phyloP scores from a whole-genome alignment of 139 green algal genomes.

The Coccomyxa sp. region DNA sequence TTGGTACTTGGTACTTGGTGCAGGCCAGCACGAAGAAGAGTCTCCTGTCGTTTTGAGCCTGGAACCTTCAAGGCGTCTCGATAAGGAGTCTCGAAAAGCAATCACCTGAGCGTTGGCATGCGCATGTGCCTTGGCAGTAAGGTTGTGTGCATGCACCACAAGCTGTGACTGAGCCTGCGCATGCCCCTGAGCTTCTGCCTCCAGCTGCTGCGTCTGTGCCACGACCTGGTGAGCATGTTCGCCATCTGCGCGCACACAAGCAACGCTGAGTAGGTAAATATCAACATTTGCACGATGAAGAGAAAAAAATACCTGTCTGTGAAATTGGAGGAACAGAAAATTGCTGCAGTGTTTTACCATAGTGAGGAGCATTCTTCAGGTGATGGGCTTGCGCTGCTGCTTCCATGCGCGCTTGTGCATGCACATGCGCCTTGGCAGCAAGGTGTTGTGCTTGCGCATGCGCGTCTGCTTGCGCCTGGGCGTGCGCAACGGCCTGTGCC shows the following conservation, averaged over 20 bases:
- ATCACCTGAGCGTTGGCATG: constrained; percentile 56
- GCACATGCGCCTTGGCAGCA: constrained; percentile 19
- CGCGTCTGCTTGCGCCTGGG: constrained; percentile 22
- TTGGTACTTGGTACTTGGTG: background rate
- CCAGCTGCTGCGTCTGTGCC: constrained; percentile 32
- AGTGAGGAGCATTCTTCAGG: constrained; percentile 1
- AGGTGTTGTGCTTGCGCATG: constrained; percentile 26
- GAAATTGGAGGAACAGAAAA: no score
- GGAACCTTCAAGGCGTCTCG: background rate
- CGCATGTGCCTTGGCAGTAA: constrained; percentile 39
- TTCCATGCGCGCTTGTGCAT: constrained; percentile 17
- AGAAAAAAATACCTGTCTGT: no score
- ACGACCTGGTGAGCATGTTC: constrained; percentile 12
- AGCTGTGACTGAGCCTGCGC: constrained; percentile 33
- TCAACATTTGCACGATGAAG: no score
- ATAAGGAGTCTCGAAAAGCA: no score
- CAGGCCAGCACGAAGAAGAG: background rate
- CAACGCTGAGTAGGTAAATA: no score
- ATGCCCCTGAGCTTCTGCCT: constrained; percentile 32
- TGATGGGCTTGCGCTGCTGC: constrained; percentile 12
- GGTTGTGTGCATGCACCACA: constrained; percentile 29
- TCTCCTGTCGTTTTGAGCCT: background rate
- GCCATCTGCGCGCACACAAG: background rate
- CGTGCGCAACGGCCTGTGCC: constrained; percentile 22
- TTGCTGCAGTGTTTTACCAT: no score